phyloP scores from a whole-genome alignment of 169 alveolate genomes.

The Babesia caballi region DNA sequence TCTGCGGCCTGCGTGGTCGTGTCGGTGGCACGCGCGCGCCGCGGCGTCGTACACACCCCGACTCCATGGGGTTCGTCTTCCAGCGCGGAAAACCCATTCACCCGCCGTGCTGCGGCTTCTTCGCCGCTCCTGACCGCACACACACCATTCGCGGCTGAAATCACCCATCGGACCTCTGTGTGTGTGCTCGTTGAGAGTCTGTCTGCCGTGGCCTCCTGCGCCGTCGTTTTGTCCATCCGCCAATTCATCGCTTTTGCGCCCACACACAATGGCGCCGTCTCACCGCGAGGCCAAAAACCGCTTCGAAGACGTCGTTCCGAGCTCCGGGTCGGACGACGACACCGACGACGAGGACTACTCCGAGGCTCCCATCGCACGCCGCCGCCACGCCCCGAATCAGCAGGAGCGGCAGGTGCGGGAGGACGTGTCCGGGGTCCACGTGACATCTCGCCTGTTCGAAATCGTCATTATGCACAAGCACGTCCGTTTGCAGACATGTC shows the following conservation, averaged over 20 bases:
- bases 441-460: slow-evolving; percentile 50
- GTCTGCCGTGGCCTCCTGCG: no score
- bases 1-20: not conserved
- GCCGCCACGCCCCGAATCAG: not conserved
- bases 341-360: slow-evolving; percentile 59
- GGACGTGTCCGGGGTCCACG: not conserved
- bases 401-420: slow-evolving; percentile 3
- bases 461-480: slow-evolving; percentile 46
- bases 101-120: not conserved
- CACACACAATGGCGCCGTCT: not conserved
- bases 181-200: no score
- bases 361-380: not conserved
- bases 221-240: no score
- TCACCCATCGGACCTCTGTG: no score
- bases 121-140: no score
- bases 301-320: not conserved
- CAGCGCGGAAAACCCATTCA: slow-evolving; percentile 1
- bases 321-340: slow-evolving; percentile 44
- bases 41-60: slow-evolving; percentile 20
- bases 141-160: not conserved
- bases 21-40: not conserved
- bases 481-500: slow-evolving; percentile 47
- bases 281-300: not conserved
- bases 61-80: slow-evolving; percentile 23
- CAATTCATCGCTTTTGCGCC: no score